Conservation (phyloP, 371 early-diverging fungal genomes). For the Vairimorpha ceranae region DNA sequence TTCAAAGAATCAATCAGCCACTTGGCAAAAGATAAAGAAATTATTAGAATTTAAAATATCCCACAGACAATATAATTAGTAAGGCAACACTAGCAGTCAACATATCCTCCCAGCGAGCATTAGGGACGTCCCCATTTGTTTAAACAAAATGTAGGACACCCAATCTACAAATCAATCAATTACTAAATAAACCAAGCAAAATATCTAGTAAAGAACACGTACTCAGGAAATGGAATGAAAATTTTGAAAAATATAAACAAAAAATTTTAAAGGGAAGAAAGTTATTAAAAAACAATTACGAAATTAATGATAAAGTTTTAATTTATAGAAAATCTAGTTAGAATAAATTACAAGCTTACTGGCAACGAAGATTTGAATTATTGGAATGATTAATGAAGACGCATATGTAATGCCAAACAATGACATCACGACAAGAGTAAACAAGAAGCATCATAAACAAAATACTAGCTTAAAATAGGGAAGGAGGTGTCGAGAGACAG, state of each 20-base stretch:
- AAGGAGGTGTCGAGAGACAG: too few relatives aligned
- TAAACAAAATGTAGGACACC: not conserved
- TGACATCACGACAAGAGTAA: too few relatives aligned
- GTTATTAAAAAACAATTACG: not conserved
- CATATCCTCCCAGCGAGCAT: conserved; percentile 21
- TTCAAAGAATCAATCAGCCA: not conserved
- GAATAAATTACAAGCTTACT: not conserved
- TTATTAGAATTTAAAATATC: not conserved
- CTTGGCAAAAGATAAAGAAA: not conserved
- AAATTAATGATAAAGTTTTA: not conserved
- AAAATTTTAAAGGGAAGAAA: not conserved
- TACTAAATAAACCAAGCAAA: not conserved
- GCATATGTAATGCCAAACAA: too few relatives aligned
- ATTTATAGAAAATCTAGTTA: not conserved
- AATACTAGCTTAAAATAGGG: too few relatives aligned
- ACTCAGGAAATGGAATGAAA: not conserved
- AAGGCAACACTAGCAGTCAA: conserved; percentile 16
- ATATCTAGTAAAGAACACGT: not conserved
- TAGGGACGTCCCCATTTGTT: conserved; percentile 31
- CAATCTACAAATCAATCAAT: not conserved
- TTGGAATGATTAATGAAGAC: too few relatives aligned
- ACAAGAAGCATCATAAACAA: too few relatives aligned
- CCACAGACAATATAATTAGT: not conserved
- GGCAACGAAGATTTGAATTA: not conserved
- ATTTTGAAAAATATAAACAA: conserved; percentile 2